These are phyloP conservation scores for Phaeosphaeriaceae sp. DNA, from an alignment of 2,329 filamentous ascomycete species.

Conservation along the genomic window DNA sequence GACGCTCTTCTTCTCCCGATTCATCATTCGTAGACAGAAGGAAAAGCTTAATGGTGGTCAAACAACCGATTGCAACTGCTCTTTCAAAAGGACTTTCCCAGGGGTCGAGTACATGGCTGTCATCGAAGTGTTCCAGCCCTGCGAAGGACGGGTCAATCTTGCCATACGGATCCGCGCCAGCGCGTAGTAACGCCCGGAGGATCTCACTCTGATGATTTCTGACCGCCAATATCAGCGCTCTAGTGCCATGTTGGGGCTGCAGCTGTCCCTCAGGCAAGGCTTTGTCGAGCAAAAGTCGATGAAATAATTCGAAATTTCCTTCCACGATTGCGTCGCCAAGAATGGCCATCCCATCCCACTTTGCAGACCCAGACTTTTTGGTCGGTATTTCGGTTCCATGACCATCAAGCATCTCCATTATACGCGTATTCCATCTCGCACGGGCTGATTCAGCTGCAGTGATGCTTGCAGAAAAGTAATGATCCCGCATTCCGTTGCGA, in stretches of 20 bases:
- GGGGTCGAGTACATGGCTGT: not conserved
- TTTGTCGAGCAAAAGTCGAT: not conserved
- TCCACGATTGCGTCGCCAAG: not conserved
- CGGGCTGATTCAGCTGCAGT: not conserved
- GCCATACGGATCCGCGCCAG: not conserved
- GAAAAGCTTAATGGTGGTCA: not conserved
- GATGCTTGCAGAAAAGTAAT: not conserved
- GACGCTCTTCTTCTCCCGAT: not conserved
- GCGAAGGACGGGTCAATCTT: not conserved
- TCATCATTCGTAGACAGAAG: not conserved
- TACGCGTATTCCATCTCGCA: not conserved
- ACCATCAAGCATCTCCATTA: not conserved
- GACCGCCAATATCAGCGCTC: not conserved
- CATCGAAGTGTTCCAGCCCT: not conserved
- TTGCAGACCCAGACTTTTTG: not conserved
- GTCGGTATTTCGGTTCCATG: not conserved
- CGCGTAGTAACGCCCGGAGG: not conserved
- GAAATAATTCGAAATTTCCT: not conserved
- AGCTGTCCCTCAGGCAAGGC: not conserved
- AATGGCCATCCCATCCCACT: not conserved
- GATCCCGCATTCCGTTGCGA: not conserved
- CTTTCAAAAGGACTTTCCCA: not conserved
- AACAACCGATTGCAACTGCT: not conserved
- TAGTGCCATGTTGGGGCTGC: not conserved
- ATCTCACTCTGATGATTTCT: not conserved